Evolutionary conservation across 2,329 filamentous ascomycete species (phyloP).

Genomic region (Aspergillus fructus): DNA sequence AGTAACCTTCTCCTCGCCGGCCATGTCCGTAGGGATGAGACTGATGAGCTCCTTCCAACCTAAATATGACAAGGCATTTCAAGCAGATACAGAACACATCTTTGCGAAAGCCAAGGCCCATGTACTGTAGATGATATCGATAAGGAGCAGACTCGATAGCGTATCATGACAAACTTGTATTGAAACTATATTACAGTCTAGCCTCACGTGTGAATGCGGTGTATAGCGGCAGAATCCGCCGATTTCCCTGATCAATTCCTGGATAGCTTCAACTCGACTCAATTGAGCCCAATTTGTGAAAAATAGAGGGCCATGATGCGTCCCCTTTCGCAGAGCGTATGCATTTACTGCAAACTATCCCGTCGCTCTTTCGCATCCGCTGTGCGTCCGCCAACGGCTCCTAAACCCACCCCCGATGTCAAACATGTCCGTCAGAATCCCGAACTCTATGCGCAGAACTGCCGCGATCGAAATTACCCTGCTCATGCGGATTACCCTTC

Average conservation of each 20-base stretch:
- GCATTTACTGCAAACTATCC: slow-evolving; percentile 33
- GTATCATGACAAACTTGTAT: not conserved
- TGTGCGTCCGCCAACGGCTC: slow-evolving; percentile 64
- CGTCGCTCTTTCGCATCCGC: slow-evolving; percentile 12
- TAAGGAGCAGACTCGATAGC: not conserved
- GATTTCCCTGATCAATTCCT: not conserved
- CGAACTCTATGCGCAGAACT: slow-evolving; percentile 78
- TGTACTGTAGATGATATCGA: too few relatives aligned
- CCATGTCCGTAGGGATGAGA: slow-evolving; percentile 17
- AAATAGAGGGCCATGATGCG: not conserved
- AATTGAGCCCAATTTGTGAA: not conserved
- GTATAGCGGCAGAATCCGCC: not conserved
- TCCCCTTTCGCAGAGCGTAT: slow-evolving; percentile 23
- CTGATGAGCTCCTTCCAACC: too few relatives aligned
- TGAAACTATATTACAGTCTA: not conserved
- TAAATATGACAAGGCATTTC: slow-evolving; percentile 33
- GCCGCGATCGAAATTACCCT: slow-evolving; percentile 78
- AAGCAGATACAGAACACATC: slow-evolving; percentile 43
- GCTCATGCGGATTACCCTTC: slow-evolving; percentile 52
- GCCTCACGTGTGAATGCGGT: not conserved
- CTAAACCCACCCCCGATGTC: slow-evolving; percentile 76
- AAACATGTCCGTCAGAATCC: slow-evolving; percentile 87
- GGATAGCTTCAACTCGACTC: slow-evolving; percentile 4
- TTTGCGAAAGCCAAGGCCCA: slow-evolving; percentile 21
- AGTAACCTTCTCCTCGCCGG: slow-evolving; percentile 39